Evolutionary conservation across 208 protist genomes (phyloP), one percentile per base, ranked within the genome.

Genomic region (Trypanosoma scelopori): DNA sequence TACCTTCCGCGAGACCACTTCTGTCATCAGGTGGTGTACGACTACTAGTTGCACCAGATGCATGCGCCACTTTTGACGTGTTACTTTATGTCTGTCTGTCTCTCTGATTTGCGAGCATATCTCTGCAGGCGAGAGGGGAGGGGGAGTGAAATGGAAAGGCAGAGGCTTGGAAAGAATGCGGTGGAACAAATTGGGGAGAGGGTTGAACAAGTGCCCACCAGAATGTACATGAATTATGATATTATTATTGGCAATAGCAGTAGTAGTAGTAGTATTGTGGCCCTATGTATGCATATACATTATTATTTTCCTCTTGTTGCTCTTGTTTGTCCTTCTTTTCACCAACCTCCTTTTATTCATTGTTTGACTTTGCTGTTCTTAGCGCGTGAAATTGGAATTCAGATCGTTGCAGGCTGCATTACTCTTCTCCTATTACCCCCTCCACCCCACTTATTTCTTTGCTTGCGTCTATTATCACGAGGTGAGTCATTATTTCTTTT

Each of bases 1-100:
- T 79, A 74, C 48, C 81, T 89, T 56, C 83, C 86, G 18, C 74
- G 76, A 9, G 82, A 89, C 43, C 79, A 87, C 59, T 93, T 93
- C 69, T 78, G 71, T 65, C 81, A 89, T 63, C 72, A 74, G 23
- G 28, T 59, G 1, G 76, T 87, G 12, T 70, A 87, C 58, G 71
- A 87, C 43, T 85, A 76, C 28, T 88, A 85, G 61, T 9, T 28
- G 0, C 48, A 3, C 32, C 32, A 9, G 32, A 37, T 37, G 35
- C 23, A 55, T 27, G 42, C 32, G 35, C 13, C 52, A 4, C 47
- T 30, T n/a, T 22, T 49, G 11, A 4, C 39, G 4, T 65, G 11
- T 3, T 27, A 0, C 11, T 43, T 35, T 49, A 6, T 55, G 39
- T 37, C 5, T 39, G 16, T 43, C 41, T 59, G 12, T 45, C 5